A percentile compares a stretch with the other conserved stretches of the same genome.
phyloP scores from a whole-genome alignment of 768 basidiomycete genomes.

The Coprinellus micaceus region DNA sequence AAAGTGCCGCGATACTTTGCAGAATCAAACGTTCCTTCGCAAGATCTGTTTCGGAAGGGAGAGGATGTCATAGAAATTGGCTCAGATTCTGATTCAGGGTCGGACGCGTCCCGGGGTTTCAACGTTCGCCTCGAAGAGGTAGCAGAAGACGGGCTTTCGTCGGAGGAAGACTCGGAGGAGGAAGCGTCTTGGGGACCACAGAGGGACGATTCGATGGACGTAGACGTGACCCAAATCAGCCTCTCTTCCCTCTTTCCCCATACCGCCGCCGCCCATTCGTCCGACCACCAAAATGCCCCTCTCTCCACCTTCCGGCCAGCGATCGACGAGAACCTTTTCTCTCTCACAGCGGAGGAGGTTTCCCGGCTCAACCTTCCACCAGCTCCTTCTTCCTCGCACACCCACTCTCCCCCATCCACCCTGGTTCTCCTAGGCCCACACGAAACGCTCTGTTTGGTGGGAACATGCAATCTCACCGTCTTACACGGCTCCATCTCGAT shows the following conservation, averaged over 20 bases:
- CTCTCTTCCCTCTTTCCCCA: slow-evolving; percentile 17
- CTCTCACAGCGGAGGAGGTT: slow-evolving; percentile 37
- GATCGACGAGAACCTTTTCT: slow-evolving; percentile 42
- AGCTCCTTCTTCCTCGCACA: slow-evolving; percentile 14
- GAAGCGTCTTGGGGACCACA: slow-evolving; percentile 17
- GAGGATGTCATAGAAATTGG: not conserved
- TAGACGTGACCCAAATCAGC: slow-evolving; percentile 33
- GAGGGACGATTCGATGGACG: slow-evolving; percentile 45
- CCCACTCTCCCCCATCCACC: slow-evolving; percentile 21
- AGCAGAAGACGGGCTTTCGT: not conserved
- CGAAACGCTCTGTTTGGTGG: slow-evolving; percentile 65
- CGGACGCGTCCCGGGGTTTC: not conserved
- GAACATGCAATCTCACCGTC: slow-evolving; percentile 58
- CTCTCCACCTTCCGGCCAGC: slow-evolving; percentile 53
- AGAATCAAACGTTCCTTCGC: slow-evolving; percentile 7
- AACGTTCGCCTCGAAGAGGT: slow-evolving; percentile 4
- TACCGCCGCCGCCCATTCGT: not conserved
- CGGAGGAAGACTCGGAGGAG: not conserved
- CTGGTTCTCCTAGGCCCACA: slow-evolving; percentile 42
- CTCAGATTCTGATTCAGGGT: not conserved
- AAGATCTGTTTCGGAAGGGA: slow-evolving; percentile 2
- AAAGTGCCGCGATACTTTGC: not conserved
- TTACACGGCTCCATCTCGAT: slow-evolving; percentile 59
- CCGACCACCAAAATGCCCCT: not conserved
- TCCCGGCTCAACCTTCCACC: slow-evolving; percentile 19